Percentiles rank a stretch among this genome's conserved stretches.
phyloP scores from a whole-genome alignment of 2,329 filamentous ascomycete genomes.

The Aspergillus sp. region DNA sequence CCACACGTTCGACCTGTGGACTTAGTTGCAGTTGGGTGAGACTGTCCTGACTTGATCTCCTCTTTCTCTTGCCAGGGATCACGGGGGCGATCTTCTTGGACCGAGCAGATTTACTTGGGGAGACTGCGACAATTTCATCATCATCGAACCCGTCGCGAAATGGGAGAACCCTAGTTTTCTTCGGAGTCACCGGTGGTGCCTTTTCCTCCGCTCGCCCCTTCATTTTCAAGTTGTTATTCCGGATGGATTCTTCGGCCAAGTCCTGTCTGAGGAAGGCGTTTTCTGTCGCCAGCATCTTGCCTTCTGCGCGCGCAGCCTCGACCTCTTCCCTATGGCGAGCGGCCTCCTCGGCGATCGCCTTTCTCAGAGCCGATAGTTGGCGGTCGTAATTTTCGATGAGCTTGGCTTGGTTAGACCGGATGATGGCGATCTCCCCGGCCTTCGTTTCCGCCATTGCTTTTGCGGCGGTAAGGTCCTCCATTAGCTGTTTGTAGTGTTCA shows the following conservation, averaged over 20 bases:
- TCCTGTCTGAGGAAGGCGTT: constrained; percentile 62
- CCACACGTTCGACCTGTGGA: constrained; percentile 24
- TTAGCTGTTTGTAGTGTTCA: constrained; percentile 38
- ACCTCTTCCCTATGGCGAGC: constrained; percentile 55
- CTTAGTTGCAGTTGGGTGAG: constrained; percentile 48
- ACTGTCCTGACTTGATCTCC: constrained; percentile 50
- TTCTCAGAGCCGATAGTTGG: constrained; percentile 52
- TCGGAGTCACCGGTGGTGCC: constrained; percentile 49
- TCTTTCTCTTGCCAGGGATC: constrained; percentile 57
- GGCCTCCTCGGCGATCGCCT: constrained; percentile 52
- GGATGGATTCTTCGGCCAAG: constrained; percentile 53
- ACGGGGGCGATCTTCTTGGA: constrained; percentile 55
- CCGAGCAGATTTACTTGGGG: constrained; percentile 52
- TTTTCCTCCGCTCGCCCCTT: constrained; percentile 36
- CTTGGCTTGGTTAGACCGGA: constrained; percentile 57
- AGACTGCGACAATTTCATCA: constrained; percentile 55
- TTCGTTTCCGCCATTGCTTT: constrained; percentile 48
- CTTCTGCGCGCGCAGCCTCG: constrained; percentile 52
- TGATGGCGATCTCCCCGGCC: constrained; percentile 60
- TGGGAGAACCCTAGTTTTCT: constrained; percentile 45
- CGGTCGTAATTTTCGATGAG: constrained; percentile 53
- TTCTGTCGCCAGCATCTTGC: constrained; percentile 56
- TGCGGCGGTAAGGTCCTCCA: constrained; percentile 37
- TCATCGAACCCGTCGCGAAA: constrained; percentile 64
- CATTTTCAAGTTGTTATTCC: constrained; percentile 41